These are phyloP conservation scores for Pythium vanterpoolii DNA, from an alignment of 352 stramenopile genomes.

Conservation along the genomic window DNA sequence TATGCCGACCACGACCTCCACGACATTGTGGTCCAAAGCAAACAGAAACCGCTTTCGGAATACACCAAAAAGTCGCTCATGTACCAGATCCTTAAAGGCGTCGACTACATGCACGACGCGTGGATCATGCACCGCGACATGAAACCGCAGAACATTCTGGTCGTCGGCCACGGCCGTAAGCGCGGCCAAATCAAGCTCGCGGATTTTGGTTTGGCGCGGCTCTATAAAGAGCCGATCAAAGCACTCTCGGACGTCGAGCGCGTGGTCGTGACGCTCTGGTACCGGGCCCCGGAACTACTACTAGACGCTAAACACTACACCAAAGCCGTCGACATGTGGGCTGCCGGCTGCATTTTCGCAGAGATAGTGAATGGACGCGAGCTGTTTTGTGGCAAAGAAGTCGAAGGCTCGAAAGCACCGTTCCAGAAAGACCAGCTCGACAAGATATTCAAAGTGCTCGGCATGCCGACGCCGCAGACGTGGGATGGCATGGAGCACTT, in stretches of 20 bases:
- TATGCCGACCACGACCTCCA: conserved; percentile 89
- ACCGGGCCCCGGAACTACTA: conserved; percentile 93
- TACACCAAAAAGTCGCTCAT: conserved; percentile 92
- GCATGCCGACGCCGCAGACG: conserved; percentile 78
- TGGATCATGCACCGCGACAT: conserved; percentile 94
- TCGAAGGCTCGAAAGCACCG: conserved; percentile 81
- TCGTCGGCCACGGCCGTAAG: conserved; percentile 83
- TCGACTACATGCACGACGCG: conserved; percentile 92
- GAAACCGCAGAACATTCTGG: conserved; percentile 93
- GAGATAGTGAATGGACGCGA: conserved; percentile 89
- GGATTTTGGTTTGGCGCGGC: conserved; percentile 84
- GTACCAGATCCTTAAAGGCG: conserved; percentile 90
- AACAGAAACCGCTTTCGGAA: conserved; percentile 86
- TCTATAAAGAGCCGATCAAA: conserved; percentile 89
- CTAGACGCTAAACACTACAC: conserved; percentile 92
- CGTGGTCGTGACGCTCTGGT: conserved; percentile 96
- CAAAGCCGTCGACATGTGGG: conserved; percentile 96
- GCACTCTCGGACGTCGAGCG: conserved; percentile 84
- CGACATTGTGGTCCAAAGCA: conserved; percentile 87
- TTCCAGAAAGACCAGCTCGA: conserved; percentile 90
- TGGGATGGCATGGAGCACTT: conserved; percentile 85
- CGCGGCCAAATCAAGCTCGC: conserved; percentile 82
- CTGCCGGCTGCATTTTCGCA: conserved; percentile 94
- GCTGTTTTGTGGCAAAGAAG: conserved; percentile 87
- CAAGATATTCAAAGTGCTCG: conserved; percentile 90